Conservation (phyloP, 345 rosid genomes). For the Eucalyptus sp. region DNA sequence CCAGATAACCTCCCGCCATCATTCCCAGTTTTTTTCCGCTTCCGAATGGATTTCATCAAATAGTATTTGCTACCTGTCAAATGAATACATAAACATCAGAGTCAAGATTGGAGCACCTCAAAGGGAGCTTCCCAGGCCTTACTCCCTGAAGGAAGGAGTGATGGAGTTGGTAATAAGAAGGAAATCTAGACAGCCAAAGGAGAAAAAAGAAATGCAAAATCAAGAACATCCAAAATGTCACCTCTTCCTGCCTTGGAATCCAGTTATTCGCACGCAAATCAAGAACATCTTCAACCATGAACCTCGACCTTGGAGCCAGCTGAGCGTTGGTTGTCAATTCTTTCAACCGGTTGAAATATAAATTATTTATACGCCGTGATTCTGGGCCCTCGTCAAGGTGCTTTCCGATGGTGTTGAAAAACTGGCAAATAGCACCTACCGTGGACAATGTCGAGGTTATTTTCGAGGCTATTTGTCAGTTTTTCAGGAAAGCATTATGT, state of each 20-base stretch:
- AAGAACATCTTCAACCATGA: conserved; percentile 78
- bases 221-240: not conserved
- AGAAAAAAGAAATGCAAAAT: not conserved
- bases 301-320: conserved; percentile 51
- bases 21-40: not conserved
- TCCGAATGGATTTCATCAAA: not conserved
- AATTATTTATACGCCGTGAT: conserved; percentile 52
- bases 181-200: not conserved
- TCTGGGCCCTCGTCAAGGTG: conserved; percentile 65
- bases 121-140: not conserved
- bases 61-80: not conserved
- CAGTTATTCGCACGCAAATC: conserved; percentile 71
- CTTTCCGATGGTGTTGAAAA: conserved; percentile 75
- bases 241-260: conserved; percentile 96
- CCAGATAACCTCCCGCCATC: not conserved
- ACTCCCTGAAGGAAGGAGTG: not conserved
- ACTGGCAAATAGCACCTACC: conserved; percentile 49
- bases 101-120: not conserved
- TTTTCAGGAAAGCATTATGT: no score
- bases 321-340: conserved; percentile 43
- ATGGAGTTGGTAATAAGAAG: not conserved
- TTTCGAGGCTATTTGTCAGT: no score
- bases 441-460: no score
- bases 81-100: not conserved
- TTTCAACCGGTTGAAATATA: conserved; percentile 47